phyloP scores from a whole-genome alignment of 2,329 filamentous ascomycete species.

The Aspergillus sp. region DNA sequence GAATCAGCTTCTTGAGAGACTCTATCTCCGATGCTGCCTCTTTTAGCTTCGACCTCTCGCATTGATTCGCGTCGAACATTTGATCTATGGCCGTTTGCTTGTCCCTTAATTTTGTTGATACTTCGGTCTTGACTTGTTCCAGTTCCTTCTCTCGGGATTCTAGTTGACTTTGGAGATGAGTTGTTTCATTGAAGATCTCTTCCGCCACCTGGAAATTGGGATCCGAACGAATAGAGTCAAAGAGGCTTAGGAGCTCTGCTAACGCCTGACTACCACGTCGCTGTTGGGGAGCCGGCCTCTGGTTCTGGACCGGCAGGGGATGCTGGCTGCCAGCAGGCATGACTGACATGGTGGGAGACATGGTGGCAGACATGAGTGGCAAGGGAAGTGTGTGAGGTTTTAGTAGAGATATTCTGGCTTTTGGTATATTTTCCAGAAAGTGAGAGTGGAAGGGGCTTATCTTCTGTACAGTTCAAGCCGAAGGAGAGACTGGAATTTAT shows the following conservation, averaged over 20 bases:
- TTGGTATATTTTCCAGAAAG: neutral
- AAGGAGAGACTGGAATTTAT: slow-evolving; percentile 2
- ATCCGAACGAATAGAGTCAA: neutral
- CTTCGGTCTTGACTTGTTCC: neutral
- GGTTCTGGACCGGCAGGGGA: neutral
- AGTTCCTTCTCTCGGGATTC: slow-evolving; percentile 5
- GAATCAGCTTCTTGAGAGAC: neutral
- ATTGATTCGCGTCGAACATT: slow-evolving; percentile 4
- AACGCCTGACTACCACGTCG: neutral
- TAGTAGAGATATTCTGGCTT: neutral
- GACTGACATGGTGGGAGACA: neutral
- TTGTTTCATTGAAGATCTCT: slow-evolving; percentile 2
- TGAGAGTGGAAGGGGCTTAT: neutral
- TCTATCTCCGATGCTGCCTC: neutral
- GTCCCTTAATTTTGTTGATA: neutral
- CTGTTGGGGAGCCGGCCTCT: neutral
- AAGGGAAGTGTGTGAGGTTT: neutral
- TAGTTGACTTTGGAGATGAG: neutral
- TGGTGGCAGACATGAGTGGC: too few relatives aligned
- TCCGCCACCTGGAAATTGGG: neutral
- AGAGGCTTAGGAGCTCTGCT: neutral
- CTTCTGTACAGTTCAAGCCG: neutral
- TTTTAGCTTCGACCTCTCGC: neutral
- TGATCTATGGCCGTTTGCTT: slow-evolving; percentile 3
- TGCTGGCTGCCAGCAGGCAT: neutral